Conservation (phyloP, 768 basidiomycete genomes). For the Xanthoconium stramineum region DNA sequence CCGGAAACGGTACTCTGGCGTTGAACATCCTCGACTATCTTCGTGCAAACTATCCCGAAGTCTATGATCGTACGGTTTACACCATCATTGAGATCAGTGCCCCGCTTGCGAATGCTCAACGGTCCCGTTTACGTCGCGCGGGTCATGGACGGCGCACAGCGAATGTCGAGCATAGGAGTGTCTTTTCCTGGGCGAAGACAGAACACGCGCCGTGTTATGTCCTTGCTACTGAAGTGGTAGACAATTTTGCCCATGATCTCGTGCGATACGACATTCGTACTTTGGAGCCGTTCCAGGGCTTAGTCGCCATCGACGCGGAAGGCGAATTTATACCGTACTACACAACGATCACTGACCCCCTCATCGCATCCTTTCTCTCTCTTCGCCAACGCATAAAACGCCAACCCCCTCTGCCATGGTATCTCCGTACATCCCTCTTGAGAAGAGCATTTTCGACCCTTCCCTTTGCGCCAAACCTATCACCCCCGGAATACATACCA, state of each 20-base stretch:
- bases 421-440: conserved; percentile 52
- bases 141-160: conserved; percentile 43
- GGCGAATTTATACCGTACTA: conserved; percentile 87
- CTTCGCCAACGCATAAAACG: conserved; percentile 60
- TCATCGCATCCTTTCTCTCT: conserved; percentile 74
- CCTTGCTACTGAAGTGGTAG: conserved; percentile 95
- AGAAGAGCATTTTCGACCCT: conserved; percentile 65
- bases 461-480: conserved; percentile 90
- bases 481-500: conserved; percentile 85
- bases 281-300: conserved; percentile 77
- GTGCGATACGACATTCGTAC: conserved; percentile 84
- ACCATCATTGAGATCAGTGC: conserved; percentile 93
- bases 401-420: conserved; percentile 53
- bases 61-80: conserved; percentile 90
- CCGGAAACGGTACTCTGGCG: conserved; percentile 95
- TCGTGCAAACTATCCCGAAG: conserved; percentile 75
- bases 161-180: conserved; percentile 67
- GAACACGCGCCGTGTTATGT: conserved; percentile 89
- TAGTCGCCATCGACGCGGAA: conserved; percentile 71
- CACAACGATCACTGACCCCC: conserved; percentile 78
- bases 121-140: conserved; percentile 52
- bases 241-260: conserved; percentile 96
- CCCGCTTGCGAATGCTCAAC: conserved; percentile 71
- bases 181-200: conserved; percentile 78
- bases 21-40: conserved; percentile 83